Percentiles rank a stretch among this genome's conserved stretches.
phyloP scores from a whole-genome alignment of 176 grass and related monocot genomes.

The Bromus sterilis region DNA sequence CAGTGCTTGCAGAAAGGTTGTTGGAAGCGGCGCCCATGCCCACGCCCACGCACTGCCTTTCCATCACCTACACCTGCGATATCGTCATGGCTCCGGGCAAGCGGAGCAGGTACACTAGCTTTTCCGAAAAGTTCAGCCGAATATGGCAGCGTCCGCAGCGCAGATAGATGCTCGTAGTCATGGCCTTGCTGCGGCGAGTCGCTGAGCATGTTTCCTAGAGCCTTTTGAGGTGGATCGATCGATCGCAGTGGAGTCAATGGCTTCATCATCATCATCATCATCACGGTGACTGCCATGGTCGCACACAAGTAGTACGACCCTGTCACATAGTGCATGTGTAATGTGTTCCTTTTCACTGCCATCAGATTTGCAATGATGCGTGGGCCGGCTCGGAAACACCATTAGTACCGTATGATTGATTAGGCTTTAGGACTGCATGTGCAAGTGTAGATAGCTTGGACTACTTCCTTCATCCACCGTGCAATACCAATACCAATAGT shows the following conservation, averaged over 20 bases:
- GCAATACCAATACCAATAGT: not conserved
- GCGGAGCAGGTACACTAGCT: not conserved
- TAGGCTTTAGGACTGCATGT: not conserved
- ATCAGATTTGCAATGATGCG: constrained; percentile 33
- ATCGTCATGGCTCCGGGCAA: not conserved
- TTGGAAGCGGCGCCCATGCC: constrained; percentile 22
- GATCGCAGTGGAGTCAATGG: constrained; percentile 1
- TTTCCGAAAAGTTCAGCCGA: constrained; percentile 28
- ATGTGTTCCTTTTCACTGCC: not conserved
- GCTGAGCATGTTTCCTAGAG: not conserved
- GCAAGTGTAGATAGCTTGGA: not conserved
- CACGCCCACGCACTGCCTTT: constrained; percentile 7
- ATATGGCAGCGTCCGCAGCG: constrained; percentile 2
- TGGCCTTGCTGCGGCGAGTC: not conserved
- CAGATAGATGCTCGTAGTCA: not conserved
- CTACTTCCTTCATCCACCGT: not conserved
- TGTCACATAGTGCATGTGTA: not conserved
- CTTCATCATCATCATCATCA: not conserved
- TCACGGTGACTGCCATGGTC: not conserved
- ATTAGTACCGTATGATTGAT: constrained; percentile 27
- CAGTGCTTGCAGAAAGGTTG: constrained; percentile 37
- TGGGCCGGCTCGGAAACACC: not conserved
- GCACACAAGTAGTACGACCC: not conserved
- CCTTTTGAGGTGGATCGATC: constrained; percentile 17
- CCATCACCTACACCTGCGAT: not conserved